Evolutionary conservation across 2,329 filamentous ascomycete genomes (phyloP).

Genomic region (Talaromyces sp.): DNA sequence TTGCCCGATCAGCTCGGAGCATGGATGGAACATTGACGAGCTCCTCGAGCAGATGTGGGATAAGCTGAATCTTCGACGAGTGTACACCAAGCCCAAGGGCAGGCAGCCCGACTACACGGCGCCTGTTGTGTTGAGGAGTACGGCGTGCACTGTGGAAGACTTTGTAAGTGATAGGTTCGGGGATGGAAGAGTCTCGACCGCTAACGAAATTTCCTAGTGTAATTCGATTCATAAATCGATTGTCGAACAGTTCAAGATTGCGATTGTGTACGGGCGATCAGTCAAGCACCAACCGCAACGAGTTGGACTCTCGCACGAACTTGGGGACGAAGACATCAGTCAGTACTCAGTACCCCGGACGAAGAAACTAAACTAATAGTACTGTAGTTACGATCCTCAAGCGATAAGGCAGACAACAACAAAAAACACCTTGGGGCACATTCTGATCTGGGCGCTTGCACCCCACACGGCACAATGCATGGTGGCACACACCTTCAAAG

Average conservation of each 20-base stretch:
- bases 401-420: conserved; percentile 44
- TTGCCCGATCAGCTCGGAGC: conserved; percentile 93
- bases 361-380: not conserved
- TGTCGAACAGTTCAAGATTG: conserved; percentile 89
- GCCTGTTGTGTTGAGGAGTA: conserved; percentile 81
- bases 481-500: not conserved
- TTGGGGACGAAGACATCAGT: conserved; percentile 97
- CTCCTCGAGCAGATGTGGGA: conserved; percentile 98
- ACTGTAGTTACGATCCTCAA: conserved; percentile 62
- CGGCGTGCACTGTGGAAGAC: conserved; percentile 86
- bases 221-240: conserved; percentile 96
- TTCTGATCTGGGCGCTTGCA: not conserved
- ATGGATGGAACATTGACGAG: conserved; percentile 97
- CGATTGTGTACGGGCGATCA: conserved; percentile 94
- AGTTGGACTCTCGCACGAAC: conserved; percentile 83
- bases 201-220: conserved; percentile 55
- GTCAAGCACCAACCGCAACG: conserved; percentile 98
- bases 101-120: conserved; percentile 85
- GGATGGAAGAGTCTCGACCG: conserved; percentile 28
- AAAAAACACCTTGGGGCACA: not conserved
- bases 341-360: conserved; percentile 34
- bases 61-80: conserved; percentile 80
- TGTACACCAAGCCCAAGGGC: conserved; percentile 98
- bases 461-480: not conserved
- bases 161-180: conserved; percentile 61